Evolutionary conservation across 208 protist genomes (phyloP).

Genomic region (Trichomonas tenax): DNA sequence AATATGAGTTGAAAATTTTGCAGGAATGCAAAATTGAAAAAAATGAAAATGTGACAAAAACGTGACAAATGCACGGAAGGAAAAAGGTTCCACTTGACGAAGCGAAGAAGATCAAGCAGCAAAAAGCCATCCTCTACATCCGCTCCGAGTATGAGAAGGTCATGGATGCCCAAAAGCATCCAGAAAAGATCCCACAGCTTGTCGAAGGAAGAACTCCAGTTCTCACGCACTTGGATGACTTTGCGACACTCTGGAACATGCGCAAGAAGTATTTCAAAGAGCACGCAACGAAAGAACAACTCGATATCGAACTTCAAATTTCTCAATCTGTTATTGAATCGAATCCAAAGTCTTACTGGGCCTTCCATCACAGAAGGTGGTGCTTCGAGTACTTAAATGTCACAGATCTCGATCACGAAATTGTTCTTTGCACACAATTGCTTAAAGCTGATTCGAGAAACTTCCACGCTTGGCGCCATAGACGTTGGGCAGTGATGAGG

Average conservation of each 20-base stretch:
- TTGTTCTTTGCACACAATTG: not conserved
- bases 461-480: not conserved
- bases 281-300: not conserved
- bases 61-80: slow-evolving; percentile 6
- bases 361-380: not conserved
- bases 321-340: not conserved
- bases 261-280: not conserved
- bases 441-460: not conserved
- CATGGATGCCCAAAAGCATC: not conserved
- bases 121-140: not conserved
- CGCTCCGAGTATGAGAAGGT: not conserved
- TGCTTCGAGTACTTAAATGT: not conserved
- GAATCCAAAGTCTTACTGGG: slow-evolving; percentile 1
- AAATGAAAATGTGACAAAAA: too few relatives aligned
- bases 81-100: slow-evolving; percentile 9
- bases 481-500: not conserved
- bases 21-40: too few relatives aligned
- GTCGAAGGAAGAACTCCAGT: not conserved
- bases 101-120: not conserved
- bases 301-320: not conserved
- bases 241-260: not conserved
- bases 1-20: too few relatives aligned
- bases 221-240: not conserved
- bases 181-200: not conserved
- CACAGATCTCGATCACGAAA: not conserved